Percentiles rank a stretch among this genome's conserved stretches.
Conservation (phyloP, 2,329 filamentous ascomycete genomes). For the Neofusicoccum laricinum region DNA sequence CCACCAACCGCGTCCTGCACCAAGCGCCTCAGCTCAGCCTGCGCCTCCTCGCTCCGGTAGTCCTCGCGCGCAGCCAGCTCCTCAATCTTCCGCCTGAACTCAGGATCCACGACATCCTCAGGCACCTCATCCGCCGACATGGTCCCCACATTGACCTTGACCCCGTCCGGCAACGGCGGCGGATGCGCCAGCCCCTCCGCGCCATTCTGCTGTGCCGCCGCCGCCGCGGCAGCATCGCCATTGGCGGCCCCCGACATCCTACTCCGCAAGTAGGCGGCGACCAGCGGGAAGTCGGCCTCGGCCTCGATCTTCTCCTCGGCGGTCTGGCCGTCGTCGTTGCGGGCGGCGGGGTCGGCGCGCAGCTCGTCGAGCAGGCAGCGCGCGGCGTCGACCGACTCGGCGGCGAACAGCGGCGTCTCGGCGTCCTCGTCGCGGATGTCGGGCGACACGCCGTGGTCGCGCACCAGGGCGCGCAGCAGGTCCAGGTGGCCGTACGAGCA, state of each 20-base stretch:
- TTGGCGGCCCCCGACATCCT: slow-evolving; percentile 27
- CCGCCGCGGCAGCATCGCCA: slow-evolving; percentile 21
- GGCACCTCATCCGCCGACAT: slow-evolving; percentile 56
- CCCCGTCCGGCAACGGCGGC: slow-evolving; percentile 68
- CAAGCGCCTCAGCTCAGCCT: slow-evolving; percentile 72
- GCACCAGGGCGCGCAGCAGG: slow-evolving; percentile 72
- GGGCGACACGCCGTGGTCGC: slow-evolving; percentile 75
- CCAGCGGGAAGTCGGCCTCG: slow-evolving; percentile 74
- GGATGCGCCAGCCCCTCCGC: slow-evolving; percentile 38
- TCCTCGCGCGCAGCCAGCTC: slow-evolving; percentile 80
- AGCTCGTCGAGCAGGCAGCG: slow-evolving; percentile 80
- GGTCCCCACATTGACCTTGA: slow-evolving; percentile 74
- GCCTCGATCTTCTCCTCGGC: slow-evolving; percentile 75
- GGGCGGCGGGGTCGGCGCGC: slow-evolving; percentile 62
- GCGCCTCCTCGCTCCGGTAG: slow-evolving; percentile 76
- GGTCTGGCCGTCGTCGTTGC: slow-evolving; percentile 72
- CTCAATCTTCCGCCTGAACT: slow-evolving; percentile 82
- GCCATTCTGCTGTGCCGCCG: slow-evolving; percentile 22
- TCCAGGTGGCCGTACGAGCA: slow-evolving; percentile 86
- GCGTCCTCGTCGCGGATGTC: slow-evolving; percentile 86
- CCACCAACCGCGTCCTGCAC: slow-evolving; percentile 77
- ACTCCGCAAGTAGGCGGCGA: slow-evolving; percentile 66
- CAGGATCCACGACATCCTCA: slow-evolving; percentile 64
- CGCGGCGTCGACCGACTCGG: slow-evolving; percentile 76
- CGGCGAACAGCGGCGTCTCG: slow-evolving; percentile 93